phyloP scores from a whole-genome alignment of 2,329 filamentous ascomycete species.

The Colletotrichum brevisporum region DNA sequence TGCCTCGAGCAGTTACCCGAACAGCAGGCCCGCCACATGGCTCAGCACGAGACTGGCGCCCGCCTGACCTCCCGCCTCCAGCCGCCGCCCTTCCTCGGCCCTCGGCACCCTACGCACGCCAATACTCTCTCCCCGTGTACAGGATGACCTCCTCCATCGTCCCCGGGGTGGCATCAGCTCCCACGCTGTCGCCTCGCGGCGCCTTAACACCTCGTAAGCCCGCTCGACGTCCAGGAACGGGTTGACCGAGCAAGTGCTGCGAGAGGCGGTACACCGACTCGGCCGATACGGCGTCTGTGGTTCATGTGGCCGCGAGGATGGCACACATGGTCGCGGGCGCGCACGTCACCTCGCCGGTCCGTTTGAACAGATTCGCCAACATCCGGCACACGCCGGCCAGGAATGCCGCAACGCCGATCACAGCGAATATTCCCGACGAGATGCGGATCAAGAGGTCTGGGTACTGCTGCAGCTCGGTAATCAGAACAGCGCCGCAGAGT shows the following conservation, averaged over 20 bases:
- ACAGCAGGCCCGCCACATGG: constrained; percentile 60
- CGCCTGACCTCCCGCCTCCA: constrained; percentile 66
- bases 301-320: constrained; percentile 72
- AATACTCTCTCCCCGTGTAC: constrained; percentile 57
- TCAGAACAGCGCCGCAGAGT: constrained; percentile 66
- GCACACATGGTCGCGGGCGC: constrained; percentile 71
- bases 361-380: constrained; percentile 72
- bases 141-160: constrained; percentile 72
- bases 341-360: constrained; percentile 71
- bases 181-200: constrained; percentile 50
- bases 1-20: constrained; percentile 68
- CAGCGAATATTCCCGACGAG: constrained; percentile 72
- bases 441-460: constrained; percentile 69
- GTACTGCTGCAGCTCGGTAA: constrained; percentile 68
- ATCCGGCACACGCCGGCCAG: constrained; percentile 71
- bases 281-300: constrained; percentile 65
- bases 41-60: constrained; percentile 71
- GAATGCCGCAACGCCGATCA: constrained; percentile 72
- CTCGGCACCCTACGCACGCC: constrained; percentile 54
- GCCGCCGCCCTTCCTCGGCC: constrained; percentile 59
- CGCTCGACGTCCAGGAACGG: constrained; percentile 70
- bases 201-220: constrained; percentile 45
- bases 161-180: constrained; percentile 65
- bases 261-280: constrained; percentile 72
- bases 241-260: constrained; percentile 69